These are phyloP conservation scores for Periconia digitata DNA, from an alignment of 2,329 filamentous ascomycete species.

Conservation along the genomic window DNA sequence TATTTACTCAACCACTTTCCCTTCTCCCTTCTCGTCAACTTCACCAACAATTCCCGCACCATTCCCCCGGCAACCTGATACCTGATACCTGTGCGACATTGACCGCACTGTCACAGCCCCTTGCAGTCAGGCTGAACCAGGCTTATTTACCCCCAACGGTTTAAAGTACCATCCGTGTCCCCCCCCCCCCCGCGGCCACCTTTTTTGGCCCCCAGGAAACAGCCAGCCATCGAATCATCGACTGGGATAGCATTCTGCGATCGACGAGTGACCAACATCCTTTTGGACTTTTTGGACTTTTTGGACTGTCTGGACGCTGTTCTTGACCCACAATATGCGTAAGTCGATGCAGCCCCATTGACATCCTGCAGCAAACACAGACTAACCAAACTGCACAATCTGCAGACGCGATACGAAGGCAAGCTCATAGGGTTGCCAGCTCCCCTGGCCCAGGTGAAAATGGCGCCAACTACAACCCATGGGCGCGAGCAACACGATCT, in stretches of 20 bases:
- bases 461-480: conserved; percentile 38
- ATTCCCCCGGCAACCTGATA: conserved; percentile 1
- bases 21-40: background rate
- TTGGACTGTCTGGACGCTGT: no score
- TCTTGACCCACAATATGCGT: no score
- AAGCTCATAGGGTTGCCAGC: conserved; percentile 41
- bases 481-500: conserved; percentile 32
- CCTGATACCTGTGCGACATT: background rate
- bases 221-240: background rate
- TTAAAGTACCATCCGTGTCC: background rate
- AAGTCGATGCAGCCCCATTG: background rate
- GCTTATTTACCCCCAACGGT: background rate
- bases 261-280: background rate
- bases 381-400: conserved; percentile 9
- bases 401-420: conserved; percentile 37
- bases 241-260: background rate
- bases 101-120: background rate
- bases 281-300: no score
- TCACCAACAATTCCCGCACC: background rate
- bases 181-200: no score
- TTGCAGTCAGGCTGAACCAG: background rate
- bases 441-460: conserved; percentile 19
- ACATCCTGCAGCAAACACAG: background rate
- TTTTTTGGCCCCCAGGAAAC: background rate
- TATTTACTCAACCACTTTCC: background rate